phyloP scores from a whole-genome alignment of 2,329 filamentous ascomycete species.

The Aureobasidium sp. region DNA sequence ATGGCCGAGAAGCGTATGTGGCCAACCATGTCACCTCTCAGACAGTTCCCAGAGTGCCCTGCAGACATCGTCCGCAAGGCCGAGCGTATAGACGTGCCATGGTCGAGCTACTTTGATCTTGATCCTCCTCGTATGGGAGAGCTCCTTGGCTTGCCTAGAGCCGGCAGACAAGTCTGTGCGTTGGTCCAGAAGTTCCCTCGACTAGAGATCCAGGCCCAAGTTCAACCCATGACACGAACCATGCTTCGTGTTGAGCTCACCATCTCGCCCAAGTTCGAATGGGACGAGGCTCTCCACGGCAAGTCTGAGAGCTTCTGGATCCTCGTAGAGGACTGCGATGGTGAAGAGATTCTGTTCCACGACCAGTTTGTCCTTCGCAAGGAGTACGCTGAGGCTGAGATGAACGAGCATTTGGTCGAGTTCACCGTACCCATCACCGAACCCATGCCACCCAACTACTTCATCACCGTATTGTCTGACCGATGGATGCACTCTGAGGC shows the following conservation, averaged over 20 bases:
- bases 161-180: conserved; percentile 74
- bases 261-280: conserved; percentile 89
- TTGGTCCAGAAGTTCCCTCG: conserved; percentile 89
- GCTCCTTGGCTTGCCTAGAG: conserved; percentile 80
- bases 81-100: conserved; percentile 88
- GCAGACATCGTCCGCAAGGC: conserved; percentile 83
- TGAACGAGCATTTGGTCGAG: conserved; percentile 89
- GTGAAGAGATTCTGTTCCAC: conserved; percentile 89
- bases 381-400: conserved; percentile 75
- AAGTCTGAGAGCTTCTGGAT: conserved; percentile 93
- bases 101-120: conserved; percentile 89
- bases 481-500: conserved; percentile 98
- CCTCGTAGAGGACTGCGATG: conserved; percentile 92
- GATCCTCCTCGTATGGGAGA: conserved; percentile 96
- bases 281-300: conserved; percentile 86
- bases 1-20: conserved; percentile 99
- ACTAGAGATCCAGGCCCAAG: conserved; percentile 83
- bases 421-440: conserved; percentile 95
- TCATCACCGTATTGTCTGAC: conserved; percentile 89
- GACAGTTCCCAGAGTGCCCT: conserved; percentile 78
- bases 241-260: conserved; percentile 85
- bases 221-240: conserved; percentile 88
- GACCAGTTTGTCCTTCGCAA: conserved; percentile 88
- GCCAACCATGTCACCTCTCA: conserved; percentile 93
- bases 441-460: conserved; percentile 98